These are phyloP conservation scores for Paramyrothecium sp. DNA, from an alignment of 2,329 filamentous ascomycete species.

Conservation along the genomic window DNA sequence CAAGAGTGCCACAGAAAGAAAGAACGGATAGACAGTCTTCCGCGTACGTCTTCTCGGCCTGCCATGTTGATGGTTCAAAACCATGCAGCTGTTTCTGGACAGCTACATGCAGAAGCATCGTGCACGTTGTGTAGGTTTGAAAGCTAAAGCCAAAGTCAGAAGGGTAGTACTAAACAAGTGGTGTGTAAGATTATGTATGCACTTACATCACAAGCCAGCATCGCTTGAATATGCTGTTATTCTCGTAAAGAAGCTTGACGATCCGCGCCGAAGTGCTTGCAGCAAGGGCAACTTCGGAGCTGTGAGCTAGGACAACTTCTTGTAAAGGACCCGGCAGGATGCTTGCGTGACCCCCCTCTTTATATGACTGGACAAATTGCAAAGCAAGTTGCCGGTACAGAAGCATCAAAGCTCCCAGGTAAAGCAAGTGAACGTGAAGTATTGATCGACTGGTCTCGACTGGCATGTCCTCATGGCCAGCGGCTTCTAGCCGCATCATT, in stretches of 20 bases:
- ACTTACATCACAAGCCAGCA: constrained; percentile 10
- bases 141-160: neutral
- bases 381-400: constrained; percentile 4
- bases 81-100: constrained; percentile 6
- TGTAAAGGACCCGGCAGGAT: neutral
- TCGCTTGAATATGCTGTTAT: constrained; percentile 6
- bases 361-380: constrained; percentile 2
- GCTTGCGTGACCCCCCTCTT: neutral
- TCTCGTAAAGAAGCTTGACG: constrained; percentile 4
- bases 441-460: constrained; percentile 4
- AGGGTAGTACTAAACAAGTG: neutral
- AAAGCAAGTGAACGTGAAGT: constrained; percentile 4
- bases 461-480: neutral
- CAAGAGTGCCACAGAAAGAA: constrained; percentile 2
- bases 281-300: constrained; percentile 2
- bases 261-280: constrained; percentile 6
- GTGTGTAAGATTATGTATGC: neutral
- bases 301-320: neutral
- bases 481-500: neutral
- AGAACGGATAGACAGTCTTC: constrained; percentile 4
- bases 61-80: neutral
- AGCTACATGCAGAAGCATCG: constrained; percentile 4
- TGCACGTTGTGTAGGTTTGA: constrained; percentile 4
- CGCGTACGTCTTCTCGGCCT: constrained; percentile 1
- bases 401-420: constrained; percentile 5